Percentiles rank a stretch among this genome's conserved stretches.
phyloP scores from a whole-genome alignment of 1,284 basidiomycete genomes.

The Nidula niveotomentosa region DNA sequence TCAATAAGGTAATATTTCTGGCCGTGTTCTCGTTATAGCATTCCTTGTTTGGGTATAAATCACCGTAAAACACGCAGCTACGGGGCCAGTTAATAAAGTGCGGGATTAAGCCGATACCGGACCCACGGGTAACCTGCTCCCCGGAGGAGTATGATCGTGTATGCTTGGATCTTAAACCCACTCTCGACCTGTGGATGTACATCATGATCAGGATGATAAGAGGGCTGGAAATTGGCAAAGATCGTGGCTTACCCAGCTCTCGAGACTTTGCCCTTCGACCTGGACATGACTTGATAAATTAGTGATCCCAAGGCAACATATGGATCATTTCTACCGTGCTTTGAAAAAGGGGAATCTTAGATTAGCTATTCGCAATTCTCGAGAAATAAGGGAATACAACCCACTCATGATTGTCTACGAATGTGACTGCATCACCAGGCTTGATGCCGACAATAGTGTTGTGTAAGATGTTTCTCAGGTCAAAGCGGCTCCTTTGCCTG shows the following conservation, averaged over 20 bases:
- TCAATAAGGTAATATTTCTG: slow-evolving; percentile 47
- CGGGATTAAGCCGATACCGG: background rate
- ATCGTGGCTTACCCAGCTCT: slow-evolving; percentile 67
- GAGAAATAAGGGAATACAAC: slow-evolving; percentile 15
- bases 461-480: slow-evolving; percentile 63
- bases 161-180: slow-evolving; percentile 78
- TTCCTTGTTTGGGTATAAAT: slow-evolving; percentile 74
- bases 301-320: background rate
- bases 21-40: slow-evolving; percentile 59
- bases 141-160: slow-evolving; percentile 86
- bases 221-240: slow-evolving; percentile 4
- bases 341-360: background rate
- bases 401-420: slow-evolving; percentile 85
- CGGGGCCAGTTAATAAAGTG: slow-evolving; percentile 6
- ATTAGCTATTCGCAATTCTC: background rate
- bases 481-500: slow-evolving; percentile 55
- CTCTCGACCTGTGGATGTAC: slow-evolving; percentile 48
- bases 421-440: slow-evolving; percentile 76
- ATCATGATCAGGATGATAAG: background rate
- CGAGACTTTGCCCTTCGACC: slow-evolving; percentile 72
- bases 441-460: slow-evolving; percentile 54
- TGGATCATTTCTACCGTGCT: slow-evolving; percentile 49
- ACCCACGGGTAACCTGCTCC: slow-evolving; percentile 84
- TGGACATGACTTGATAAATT: slow-evolving; percentile 21
- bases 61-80: slow-evolving; percentile 92